phyloP scores from a whole-genome alignment of 177 flowering plant genomes.

The Vitis hybrid region DNA sequence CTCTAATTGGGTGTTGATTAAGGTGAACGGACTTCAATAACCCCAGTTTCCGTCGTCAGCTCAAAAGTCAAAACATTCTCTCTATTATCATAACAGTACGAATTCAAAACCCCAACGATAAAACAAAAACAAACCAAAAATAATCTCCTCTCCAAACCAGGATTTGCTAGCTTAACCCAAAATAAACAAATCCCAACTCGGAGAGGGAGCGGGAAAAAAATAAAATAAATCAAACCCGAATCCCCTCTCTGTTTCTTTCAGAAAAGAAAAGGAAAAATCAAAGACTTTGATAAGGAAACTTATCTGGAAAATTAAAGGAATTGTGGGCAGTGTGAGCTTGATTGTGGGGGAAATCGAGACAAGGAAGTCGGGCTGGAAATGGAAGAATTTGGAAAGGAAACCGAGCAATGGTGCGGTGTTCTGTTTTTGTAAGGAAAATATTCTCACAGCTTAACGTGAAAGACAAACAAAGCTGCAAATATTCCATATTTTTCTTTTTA shows the following conservation, averaged over 20 bases:
- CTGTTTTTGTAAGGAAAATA: constrained; percentile 13
- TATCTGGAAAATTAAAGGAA: constrained; percentile 11
- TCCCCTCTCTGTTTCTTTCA: not conserved
- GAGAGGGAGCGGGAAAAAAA: constrained; percentile 21
- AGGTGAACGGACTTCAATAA: constrained; percentile 1
- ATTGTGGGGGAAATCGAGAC: not conserved
- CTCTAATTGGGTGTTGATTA: constrained; percentile 1
- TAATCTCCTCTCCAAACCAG: constrained; percentile 19
- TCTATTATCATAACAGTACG: not conserved
- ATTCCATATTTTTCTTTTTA: not conserved
- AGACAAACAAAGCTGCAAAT: constrained; percentile 25
- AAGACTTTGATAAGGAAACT: not conserved
- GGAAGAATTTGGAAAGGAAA: constrained; percentile 7
- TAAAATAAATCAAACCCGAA: too few relatives aligned
- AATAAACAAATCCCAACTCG: constrained; percentile 23
- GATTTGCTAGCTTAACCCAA: constrained; percentile 10
- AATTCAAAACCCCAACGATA: not conserved
- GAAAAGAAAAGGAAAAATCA: not conserved
- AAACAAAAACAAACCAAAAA: not conserved
- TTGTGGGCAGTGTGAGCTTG: not conserved
- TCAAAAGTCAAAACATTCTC: constrained; percentile 9
- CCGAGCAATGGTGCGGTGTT: constrained; percentile 6
- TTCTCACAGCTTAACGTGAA: constrained; percentile 29
- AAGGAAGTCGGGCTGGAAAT: not conserved
- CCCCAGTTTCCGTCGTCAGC: not conserved